A percentile compares a stretch with the other conserved stretches of the same genome.
Conservation (phyloP, 2,329 filamentous ascomycete genomes). For the Nothophaeocryptopus gaeumannii region DNA sequence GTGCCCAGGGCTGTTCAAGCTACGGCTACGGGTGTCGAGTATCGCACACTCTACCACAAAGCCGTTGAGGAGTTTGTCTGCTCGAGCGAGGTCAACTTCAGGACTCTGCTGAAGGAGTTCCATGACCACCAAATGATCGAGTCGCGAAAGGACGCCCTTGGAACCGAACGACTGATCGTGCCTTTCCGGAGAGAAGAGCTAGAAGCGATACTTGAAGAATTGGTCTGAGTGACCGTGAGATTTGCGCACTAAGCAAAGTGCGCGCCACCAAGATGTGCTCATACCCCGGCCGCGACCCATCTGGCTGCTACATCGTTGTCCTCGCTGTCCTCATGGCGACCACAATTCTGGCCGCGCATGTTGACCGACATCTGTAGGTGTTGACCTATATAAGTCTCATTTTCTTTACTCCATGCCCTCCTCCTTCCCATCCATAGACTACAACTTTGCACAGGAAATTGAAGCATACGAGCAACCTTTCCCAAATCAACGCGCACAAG, state of each 20-base stretch:
- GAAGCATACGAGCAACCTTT: too few relatives aligned
- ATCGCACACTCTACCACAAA: slow-evolving; percentile 88
- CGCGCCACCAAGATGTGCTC: too few relatives aligned
- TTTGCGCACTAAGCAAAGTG: too few relatives aligned
- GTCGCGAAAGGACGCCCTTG: slow-evolving; percentile 77
- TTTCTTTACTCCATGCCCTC: too few relatives aligned
- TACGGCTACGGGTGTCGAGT: slow-evolving; percentile 66
- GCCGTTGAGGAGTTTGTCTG: slow-evolving; percentile 96
- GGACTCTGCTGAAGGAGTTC: slow-evolving; percentile 92
- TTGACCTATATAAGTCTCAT: too few relatives aligned
- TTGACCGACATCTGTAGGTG: too few relatives aligned
- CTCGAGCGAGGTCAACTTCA: slow-evolving; percentile 91
- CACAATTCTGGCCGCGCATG: too few relatives aligned
- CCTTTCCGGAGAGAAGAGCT: slow-evolving; percentile 86
- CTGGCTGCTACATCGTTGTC: too few relatives aligned
- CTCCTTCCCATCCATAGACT: too few relatives aligned
- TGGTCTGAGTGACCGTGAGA: slow-evolving; percentile 34
- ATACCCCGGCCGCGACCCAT: neutral
- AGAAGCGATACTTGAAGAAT: slow-evolving; percentile 81
- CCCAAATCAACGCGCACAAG: too few relatives aligned
- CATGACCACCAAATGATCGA: slow-evolving; percentile 98
- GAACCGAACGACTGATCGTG: slow-evolving; percentile 79
- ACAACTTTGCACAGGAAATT: too few relatives aligned
- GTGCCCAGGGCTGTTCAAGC: slow-evolving; percentile 14
- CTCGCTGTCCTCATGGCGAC: too few relatives aligned